phyloP scores from a whole-genome alignment of 345 rosid genomes.

The Sisymbrium irio region DNA sequence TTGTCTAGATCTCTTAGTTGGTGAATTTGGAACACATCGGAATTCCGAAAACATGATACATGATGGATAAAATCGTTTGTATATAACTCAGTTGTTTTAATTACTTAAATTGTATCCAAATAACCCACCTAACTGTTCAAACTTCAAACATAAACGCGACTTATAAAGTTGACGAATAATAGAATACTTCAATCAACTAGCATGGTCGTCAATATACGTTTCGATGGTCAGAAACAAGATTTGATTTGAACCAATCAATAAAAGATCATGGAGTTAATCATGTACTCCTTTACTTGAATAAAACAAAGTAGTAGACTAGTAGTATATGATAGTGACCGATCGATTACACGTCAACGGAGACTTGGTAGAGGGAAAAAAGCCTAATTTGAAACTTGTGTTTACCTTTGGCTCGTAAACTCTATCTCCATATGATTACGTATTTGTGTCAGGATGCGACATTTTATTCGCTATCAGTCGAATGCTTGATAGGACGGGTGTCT shows the following conservation, averaged over 20 bases:
- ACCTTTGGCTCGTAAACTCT: conserved; percentile 8
- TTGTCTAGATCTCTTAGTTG: background rate
- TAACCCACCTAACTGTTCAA: background rate
- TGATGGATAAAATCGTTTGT: background rate
- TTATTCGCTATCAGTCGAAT: background rate
- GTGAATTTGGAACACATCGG: background rate
- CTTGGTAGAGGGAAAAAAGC: background rate
- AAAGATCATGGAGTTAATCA: background rate
- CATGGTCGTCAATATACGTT: conserved; percentile 26
- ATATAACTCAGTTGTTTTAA: background rate
- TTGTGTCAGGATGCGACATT: background rate
- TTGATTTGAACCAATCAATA: conserved; percentile 34
- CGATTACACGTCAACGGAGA: background rate
- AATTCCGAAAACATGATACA: background rate
- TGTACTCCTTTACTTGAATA: background rate
- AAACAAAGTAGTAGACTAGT: background rate
- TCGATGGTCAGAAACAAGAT: conserved; percentile 19
- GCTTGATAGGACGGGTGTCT: background rate
- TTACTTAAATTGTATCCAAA: background rate
- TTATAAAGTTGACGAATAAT: background rate
- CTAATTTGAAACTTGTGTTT: conserved; percentile 6
- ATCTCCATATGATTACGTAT: conserved; percentile 7
- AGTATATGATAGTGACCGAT: background rate
- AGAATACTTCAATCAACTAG: background rate
- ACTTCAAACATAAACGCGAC: background rate